Evolutionary conservation across 2,329 filamentous ascomycete species (phyloP).

Genomic region (Chaetoscypha palmicola): DNA sequence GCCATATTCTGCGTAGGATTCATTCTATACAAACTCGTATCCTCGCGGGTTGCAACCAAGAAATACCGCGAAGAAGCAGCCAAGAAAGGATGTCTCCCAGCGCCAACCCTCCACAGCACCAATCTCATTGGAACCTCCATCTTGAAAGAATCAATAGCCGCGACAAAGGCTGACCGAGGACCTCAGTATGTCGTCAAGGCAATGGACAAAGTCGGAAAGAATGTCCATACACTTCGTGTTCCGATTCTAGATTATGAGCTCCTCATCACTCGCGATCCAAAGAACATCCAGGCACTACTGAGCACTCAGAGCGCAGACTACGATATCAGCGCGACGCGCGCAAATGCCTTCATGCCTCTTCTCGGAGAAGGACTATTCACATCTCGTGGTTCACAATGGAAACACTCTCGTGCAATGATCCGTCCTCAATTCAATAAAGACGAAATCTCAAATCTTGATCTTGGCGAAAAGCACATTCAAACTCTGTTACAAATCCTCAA

Average conservation of each 20-base stretch:
- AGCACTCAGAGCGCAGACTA: constrained; percentile 28
- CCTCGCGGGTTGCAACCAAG: constrained; percentile 23
- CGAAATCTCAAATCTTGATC: constrained; percentile 42
- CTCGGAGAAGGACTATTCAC: constrained; percentile 24
- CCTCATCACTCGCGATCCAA: constrained; percentile 32
- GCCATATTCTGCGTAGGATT: too few relatives aligned
- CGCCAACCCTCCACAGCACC: constrained; percentile 28
- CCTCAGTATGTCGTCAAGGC: constrained; percentile 31
- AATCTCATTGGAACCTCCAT: constrained; percentile 31
- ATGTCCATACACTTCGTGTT: constrained; percentile 32
- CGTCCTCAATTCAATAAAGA: constrained; percentile 46
- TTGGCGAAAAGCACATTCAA: constrained; percentile 36
- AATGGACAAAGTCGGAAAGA: constrained; percentile 27
- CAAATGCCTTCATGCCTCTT: constrained; percentile 29
- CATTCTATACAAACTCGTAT: constrained; percentile 23
- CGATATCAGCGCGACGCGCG: constrained; percentile 32
- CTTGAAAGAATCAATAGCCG: constrained; percentile 30
- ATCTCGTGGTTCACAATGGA: constrained; percentile 17
- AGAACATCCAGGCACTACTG: constrained; percentile 31
- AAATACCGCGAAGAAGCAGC: constrained; percentile 27
- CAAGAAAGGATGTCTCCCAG: constrained; percentile 28
- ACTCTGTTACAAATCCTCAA: constrained; percentile 37
- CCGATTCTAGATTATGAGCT: constrained; percentile 35
- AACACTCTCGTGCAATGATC: constrained; percentile 39
- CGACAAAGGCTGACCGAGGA: constrained; percentile 31